Evolutionary conservation across 305 asterid genomes (phyloP).

Genomic region (Fraxinus ornus): DNA sequence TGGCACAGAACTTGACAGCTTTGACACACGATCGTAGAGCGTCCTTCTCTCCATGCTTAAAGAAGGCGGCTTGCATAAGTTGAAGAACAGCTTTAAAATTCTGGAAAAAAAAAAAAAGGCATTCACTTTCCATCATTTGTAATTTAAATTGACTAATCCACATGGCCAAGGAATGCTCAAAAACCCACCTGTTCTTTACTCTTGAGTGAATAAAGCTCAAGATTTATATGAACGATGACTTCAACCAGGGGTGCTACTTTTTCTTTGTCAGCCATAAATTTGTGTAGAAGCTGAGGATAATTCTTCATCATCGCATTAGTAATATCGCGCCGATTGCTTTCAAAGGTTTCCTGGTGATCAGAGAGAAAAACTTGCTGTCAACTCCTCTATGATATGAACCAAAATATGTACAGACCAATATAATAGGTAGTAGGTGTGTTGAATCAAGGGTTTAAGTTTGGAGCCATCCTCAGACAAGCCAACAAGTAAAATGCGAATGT

Average conservation of each 20-base stretch:
- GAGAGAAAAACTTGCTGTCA: constrained; percentile 11
- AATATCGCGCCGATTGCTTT: constrained; percentile 58
- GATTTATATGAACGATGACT: constrained; percentile 70
- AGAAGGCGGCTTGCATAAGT: constrained; percentile 77
- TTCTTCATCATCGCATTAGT: constrained; percentile 88
- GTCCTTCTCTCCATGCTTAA: constrained; percentile 89
- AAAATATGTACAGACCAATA: neutral
- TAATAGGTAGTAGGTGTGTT: neutral
- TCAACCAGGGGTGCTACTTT: constrained; percentile 81
- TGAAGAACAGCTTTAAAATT: constrained; percentile 68
- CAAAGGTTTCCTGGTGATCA: constrained; percentile 67
- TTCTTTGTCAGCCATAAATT: constrained; percentile 82
- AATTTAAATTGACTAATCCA: constrained; percentile 20
- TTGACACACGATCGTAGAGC: constrained; percentile 84
- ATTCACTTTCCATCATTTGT: constrained; percentile 4
- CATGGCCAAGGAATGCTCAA: constrained; percentile 15
- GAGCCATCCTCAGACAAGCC: neutral
- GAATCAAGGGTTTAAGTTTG: neutral
- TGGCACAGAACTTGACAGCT: constrained; percentile 78
- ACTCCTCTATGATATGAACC: neutral
- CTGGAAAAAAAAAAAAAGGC: constrained; percentile 36
- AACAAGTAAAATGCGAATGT: neutral
- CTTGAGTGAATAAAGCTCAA: constrained; percentile 85
- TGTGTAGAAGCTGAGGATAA: constrained; percentile 78
- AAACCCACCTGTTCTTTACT: constrained; percentile 79